Evolutionary conservation across 192 early-diverging fungal species (phyloP), one percentile per base, ranked within the genome.

Genomic region (Umbelopsis sp.): DNA sequence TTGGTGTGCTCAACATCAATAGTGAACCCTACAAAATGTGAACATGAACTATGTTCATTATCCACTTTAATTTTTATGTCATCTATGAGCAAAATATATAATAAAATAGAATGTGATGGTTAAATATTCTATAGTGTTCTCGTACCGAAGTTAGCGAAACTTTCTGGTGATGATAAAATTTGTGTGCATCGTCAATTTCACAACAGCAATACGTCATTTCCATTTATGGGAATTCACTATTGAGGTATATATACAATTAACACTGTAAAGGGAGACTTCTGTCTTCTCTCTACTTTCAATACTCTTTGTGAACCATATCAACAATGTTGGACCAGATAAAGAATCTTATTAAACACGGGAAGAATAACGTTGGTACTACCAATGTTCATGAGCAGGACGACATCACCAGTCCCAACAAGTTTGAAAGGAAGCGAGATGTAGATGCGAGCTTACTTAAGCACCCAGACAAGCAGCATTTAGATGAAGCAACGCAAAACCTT

Each of bases 261-360:
- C 0, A 12, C 26, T 62, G 14, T 62, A 26, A 26, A n/a, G n/a
- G n/a, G 22, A 12, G 22, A n/a, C 11, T 31, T 31, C 11, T 31
- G 2, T 17, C n/a, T 17, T 31, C 34, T 29, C 6, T 29, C 56
- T 31, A 34, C 56, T 34, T 20, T 14, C 17, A 62, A 62, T 2
- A 34, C 31, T 17, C 6, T 32, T 34, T 16, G 2, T 34, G 8
- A 24, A 0, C 1, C 10, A 12, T 29, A 26, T 29, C 0, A 0
- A 32, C 16, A 26, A 45, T 84, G 44, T 76, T 84, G 31, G 77
- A 82, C n/a, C 81, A 82, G 47, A 67, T 84, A 45, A 84, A 82
- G 72, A 80, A 82, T 38, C 75, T 84, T 72, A 82, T 84, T 71
- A 81, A 78, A 41, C 81, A 78, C 53, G 81, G 83, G 12, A 79